Base-by-base conservation (phyloP, 768 basidiomycete species). In the Leccinellum albellum region DNA sequence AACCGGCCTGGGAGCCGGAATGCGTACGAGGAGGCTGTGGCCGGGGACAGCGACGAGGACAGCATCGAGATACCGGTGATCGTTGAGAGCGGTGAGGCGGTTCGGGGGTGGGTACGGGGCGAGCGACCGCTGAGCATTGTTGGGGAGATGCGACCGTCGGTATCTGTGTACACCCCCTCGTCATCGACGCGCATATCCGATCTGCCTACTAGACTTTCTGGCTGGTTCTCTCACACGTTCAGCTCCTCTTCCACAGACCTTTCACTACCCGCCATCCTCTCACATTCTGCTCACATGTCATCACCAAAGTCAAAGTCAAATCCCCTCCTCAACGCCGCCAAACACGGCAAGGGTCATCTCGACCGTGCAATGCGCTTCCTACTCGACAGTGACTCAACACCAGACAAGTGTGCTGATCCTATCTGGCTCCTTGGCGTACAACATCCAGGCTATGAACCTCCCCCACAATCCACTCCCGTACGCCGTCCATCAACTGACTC, bases 371-470 rank as follows among this genome's bases (percentile, higher is more conserved):
- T 94, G 78, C 80, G 93, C 46, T 91, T 94, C 73, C 77, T 98
- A n/a, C 79, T 96, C 59, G 95, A 98, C 74, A 84, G 84, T 62
- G 95, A 98, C 72, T 84, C 93, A 17, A 83, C 81, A 3, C 91
- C 90, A 2, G 94, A 97, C 70, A 86, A 81, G 66, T 94, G 85
- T 53, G 66, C 80, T 0, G 91, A 94, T 20, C 82, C 87, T 0
- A 96, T 98, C 28, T 97, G 94, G 94, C 73, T 97, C 2, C 78
- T 97, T 23, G 95, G 94, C 37, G 85, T 93, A 3, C 79, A 82
- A 60, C 93, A 94, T 58, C 80, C 83, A 3, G 91, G 90, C 0
- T 91, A 86, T 62, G 89, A 88, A 60, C 73, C 76, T 9, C 71
- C 69, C 1, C 70, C 68, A 2, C 61, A 61, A 6, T 21, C 56